phyloP scores from a whole-genome alignment of 2,329 filamentous ascomycete genomes.

The Ophiostoma montium region DNA sequence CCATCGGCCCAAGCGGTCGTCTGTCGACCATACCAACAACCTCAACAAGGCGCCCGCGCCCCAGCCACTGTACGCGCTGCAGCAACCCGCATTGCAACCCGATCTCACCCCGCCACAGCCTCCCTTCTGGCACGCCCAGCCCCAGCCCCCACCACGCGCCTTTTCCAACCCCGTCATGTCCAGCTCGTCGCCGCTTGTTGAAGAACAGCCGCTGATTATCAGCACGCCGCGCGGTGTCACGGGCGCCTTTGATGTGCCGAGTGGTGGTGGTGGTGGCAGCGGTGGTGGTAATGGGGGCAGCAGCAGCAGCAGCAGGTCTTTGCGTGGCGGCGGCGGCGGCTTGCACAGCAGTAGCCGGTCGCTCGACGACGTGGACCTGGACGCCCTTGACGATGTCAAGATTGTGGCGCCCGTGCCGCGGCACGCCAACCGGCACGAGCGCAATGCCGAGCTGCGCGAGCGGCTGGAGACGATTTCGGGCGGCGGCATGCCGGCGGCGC shows the following conservation, averaged over 20 bases:
- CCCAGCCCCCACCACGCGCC: constrained; percentile 7
- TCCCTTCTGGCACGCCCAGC: neutral
- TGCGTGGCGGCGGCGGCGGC: neutral
- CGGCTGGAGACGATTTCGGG: constrained; percentile 43
- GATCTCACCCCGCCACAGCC: constrained; percentile 11
- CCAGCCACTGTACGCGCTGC: constrained; percentile 13
- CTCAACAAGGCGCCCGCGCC: constrained; percentile 4
- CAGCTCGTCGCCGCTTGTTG: constrained; percentile 14
- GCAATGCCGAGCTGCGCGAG: constrained; percentile 26
- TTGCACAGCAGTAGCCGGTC: neutral
- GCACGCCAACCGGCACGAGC: constrained; percentile 28
- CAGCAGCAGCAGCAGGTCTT: constrained; percentile 19
- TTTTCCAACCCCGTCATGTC: constrained; percentile 11
- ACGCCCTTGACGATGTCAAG: neutral
- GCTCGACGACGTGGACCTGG: neutral
- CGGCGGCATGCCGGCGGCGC: constrained; percentile 13
- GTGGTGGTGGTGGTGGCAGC: no score
- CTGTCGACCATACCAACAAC: neutral
- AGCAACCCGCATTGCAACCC: no score
- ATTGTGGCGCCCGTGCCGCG: constrained; percentile 40
- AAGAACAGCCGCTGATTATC: constrained; percentile 44
- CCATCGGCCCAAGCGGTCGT: constrained; percentile 13
- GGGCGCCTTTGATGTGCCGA: constrained; percentile 36
- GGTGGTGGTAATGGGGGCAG: no score
- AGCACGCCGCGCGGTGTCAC: constrained; percentile 43